These are phyloP conservation scores for Orbilia blumenaviensis DNA, from an alignment of 2,329 filamentous ascomycete species.

Conservation along the genomic window DNA sequence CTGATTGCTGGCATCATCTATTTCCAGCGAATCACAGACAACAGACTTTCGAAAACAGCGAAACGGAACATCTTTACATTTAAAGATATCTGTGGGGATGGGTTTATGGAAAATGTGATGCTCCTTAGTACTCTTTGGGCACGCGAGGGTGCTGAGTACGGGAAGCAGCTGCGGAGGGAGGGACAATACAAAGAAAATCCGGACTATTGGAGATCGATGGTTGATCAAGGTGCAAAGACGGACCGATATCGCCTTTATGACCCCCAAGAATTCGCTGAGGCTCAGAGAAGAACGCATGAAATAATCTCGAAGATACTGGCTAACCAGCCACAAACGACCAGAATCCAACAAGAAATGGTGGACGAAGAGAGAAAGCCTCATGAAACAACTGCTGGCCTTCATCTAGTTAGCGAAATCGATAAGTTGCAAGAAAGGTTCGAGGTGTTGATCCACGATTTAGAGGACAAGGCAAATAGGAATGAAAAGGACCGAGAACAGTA, in stretches of 20 bases:
- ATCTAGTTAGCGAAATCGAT: neutral
- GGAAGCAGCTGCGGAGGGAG: neutral
- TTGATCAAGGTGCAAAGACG: neutral
- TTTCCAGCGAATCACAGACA: slow-evolving; percentile 59
- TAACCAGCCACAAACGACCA: neutral
- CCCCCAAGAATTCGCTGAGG: neutral
- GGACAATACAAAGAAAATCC: neutral
- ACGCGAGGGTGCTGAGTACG: neutral
- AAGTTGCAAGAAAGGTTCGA: neutral
- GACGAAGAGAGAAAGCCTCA: neutral
- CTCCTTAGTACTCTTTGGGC: neutral
- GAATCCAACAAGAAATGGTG: slow-evolving; percentile 8
- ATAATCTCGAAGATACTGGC: neutral
- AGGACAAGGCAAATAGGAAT: neutral
- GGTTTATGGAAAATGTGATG: slow-evolving; percentile 10
- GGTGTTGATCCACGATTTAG: neutral
- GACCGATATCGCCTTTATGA: neutral
- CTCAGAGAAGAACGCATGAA: neutral
- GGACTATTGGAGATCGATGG: neutral
- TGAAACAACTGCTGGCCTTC: slow-evolving; percentile 1
- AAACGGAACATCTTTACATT: slow-evolving; percentile 1
- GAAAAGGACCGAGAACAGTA: neutral
- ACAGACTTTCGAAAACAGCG: neutral
- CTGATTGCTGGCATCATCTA: slow-evolving; percentile 59
- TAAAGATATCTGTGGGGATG: neutral